Conservation (phyloP, 345 rosid species). For the Populus tremula region DNA sequence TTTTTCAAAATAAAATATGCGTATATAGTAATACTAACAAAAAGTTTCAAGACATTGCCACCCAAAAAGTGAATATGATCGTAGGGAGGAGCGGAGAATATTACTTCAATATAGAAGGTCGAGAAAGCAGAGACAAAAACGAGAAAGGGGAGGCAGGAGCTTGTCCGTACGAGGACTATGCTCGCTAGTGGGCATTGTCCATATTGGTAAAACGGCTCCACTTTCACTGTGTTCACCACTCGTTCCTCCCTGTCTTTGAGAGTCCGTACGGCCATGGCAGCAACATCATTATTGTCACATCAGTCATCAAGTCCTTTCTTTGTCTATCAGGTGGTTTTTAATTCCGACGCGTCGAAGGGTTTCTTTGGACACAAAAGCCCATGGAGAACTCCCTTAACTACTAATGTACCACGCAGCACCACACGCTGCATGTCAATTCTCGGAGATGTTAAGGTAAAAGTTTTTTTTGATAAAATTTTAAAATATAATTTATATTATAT, state of each 20-base stretch:
- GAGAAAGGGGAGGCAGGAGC: background rate
- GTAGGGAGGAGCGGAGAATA: background rate
- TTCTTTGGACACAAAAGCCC: background rate
- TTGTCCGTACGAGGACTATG: conserved; percentile 21
- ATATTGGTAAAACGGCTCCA: conserved; percentile 7
- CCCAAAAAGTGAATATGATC: too few species aligned
- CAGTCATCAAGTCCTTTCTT: background rate
- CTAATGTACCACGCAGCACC: background rate
- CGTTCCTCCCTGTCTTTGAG: background rate
- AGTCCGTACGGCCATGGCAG: conserved; percentile 16
- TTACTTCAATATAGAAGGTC: background rate
- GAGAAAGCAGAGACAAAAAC: background rate
- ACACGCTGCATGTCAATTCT: background rate
- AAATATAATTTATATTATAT: too few species aligned
- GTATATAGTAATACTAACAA: too few species aligned
- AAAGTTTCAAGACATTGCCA: too few species aligned
- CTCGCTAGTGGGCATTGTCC: background rate
- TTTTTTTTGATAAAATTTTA: too few species aligned
- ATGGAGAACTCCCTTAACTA: background rate
- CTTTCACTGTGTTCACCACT: conserved; percentile 35
- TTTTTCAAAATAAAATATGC: too few species aligned
- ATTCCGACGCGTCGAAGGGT: background rate
- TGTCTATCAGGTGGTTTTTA: background rate
- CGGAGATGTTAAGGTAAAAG: too few species aligned
- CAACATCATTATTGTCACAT: conserved; percentile 21